These are phyloP conservation scores for Amanita rubescens DNA, from an alignment of 768 basidiomycete genomes.

Conservation along the genomic window DNA sequence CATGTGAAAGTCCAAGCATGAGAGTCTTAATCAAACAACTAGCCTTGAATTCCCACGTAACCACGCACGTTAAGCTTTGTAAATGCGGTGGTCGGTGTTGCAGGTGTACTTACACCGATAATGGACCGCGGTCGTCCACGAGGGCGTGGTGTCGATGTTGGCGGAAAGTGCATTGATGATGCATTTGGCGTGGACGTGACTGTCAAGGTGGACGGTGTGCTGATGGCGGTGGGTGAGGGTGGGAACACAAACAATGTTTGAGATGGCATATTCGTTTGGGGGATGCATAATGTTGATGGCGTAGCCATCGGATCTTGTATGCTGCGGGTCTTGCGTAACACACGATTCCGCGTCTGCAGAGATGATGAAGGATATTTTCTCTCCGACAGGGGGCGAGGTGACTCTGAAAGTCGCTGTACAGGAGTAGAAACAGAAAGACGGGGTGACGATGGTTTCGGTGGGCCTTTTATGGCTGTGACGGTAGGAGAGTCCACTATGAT, in stretches of 20 bases:
- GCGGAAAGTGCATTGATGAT: constrained; percentile 46
- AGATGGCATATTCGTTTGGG: constrained; percentile 43
- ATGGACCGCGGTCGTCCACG: constrained; percentile 67
- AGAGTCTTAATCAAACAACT: constrained; percentile 7
- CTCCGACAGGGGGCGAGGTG: constrained; percentile 44
- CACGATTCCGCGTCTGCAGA: constrained; percentile 39
- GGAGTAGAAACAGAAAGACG: constrained; percentile 13
- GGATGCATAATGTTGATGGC: constrained; percentile 20
- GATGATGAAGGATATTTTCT: constrained; percentile 49
- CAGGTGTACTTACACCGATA: constrained; percentile 59
- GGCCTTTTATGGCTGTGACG: constrained; percentile 5
- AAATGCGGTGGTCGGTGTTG: constrained; percentile 74
- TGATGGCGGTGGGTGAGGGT: constrained; percentile 55
- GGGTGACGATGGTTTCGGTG: constrained; percentile 13
- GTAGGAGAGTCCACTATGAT: constrained; percentile 28
- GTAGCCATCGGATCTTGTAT: constrained; percentile 17
- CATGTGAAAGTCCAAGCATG: background rate
- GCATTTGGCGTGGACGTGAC: constrained; percentile 54
- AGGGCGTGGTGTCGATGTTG: constrained; percentile 58
- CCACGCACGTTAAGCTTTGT: constrained; percentile 81
- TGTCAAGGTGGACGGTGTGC: constrained; percentile 78
- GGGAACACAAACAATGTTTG: constrained; percentile 87
- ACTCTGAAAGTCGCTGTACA: constrained; percentile 21
- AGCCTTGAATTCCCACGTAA: constrained; percentile 52
- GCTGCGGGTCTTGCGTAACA: constrained; percentile 26